These are phyloP conservation scores for Nymphaea thermarum DNA, from an alignment of 164 flowering plant genomes.

Conservation along the genomic window DNA sequence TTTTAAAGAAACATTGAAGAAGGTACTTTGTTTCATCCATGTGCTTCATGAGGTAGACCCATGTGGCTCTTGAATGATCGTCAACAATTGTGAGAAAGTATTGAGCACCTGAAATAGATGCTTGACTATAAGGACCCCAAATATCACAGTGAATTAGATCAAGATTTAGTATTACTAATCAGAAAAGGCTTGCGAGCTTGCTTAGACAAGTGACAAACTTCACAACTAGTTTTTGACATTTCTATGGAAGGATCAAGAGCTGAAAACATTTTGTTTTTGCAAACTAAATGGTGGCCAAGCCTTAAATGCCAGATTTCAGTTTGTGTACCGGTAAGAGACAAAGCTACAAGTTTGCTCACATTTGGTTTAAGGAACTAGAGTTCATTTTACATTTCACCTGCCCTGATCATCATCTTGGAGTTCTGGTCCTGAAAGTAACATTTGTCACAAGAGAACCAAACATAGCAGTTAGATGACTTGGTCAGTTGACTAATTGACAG, in stretches of 20 bases:
- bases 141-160: slow-evolving; percentile 1
- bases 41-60: not conserved
- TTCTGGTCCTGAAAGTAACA: not conserved
- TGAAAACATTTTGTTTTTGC: not conserved
- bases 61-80: not conserved
- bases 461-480: not conserved
- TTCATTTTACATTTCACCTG: not conserved
- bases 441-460: not conserved
- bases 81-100: slow-evolving; percentile 1
- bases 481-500: not conserved
- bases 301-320: not conserved
- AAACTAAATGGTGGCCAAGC: not conserved
- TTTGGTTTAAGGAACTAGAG: too few species aligned
- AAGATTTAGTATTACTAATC: not conserved
- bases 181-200: not conserved
- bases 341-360: too few species aligned
- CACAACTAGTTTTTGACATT: not conserved
- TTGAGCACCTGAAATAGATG: not conserved
- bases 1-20: not conserved
- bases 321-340: not conserved
- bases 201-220: not conserved
- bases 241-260: too few species aligned
- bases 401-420: not conserved
- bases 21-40: not conserved
- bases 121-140: not conserved